phyloP scores from a whole-genome alignment of 1,284 basidiomycete genomes.

The Dichomitus squalens region DNA sequence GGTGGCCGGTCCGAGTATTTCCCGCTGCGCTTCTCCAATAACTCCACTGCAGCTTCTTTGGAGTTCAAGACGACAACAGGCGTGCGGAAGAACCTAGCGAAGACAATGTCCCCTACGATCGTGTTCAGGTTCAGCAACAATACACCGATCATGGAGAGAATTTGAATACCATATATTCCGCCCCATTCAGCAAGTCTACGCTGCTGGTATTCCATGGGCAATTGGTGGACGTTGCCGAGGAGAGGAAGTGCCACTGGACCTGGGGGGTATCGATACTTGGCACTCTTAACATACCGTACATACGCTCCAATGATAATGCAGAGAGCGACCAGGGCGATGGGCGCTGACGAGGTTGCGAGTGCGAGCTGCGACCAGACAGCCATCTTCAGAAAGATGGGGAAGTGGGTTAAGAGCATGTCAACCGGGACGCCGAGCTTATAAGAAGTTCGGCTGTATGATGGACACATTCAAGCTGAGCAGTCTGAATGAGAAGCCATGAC shows the following conservation, averaged over 20 bases:
- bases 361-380: constrained; percentile 9
- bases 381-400: constrained; percentile 2
- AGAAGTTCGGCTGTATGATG: not conserved
- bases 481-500: not conserved
- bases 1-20: constrained; percentile 42
- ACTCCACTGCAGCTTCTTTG: constrained; percentile 35
- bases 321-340: constrained; percentile 4
- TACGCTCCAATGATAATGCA: constrained; percentile 10
- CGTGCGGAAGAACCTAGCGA: constrained; percentile 36
- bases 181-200: constrained; percentile 26
- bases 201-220: constrained; percentile 25
- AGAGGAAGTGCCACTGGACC: constrained; percentile 24
- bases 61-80: constrained; percentile 42
- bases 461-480: constrained; percentile 5
- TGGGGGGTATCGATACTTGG: constrained; percentile 20
- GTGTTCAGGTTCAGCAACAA: not conserved
- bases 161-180: not conserved
- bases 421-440: constrained; percentile 2
- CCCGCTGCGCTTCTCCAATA: constrained; percentile 44
- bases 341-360: constrained; percentile 1
- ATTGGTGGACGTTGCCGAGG: constrained; percentile 27
- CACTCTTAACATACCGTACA: constrained; percentile 1
- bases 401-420: not conserved
- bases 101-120: constrained; percentile 39
- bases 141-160: not conserved